Evolutionary conservation across 1,284 basidiomycete genomes (phyloP).

Genomic region (Ganoderma sinense): DNA sequence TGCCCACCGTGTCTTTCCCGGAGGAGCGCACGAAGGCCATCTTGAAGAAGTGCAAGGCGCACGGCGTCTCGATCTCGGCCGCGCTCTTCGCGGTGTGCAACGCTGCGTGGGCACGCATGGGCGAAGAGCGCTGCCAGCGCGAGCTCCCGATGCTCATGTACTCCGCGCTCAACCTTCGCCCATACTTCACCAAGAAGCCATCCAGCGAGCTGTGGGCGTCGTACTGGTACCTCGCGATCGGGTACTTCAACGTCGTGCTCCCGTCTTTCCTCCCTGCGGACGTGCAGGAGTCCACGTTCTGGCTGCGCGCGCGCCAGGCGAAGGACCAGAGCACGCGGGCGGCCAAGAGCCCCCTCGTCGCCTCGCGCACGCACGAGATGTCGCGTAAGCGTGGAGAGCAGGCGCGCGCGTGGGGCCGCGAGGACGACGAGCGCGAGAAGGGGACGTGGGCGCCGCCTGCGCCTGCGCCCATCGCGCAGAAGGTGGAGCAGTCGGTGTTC

Average conservation of each 20-base stretch:
- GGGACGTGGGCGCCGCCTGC: conserved; percentile 52
- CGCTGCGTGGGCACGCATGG: conserved; percentile 70
- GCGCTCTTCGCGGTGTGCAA: conserved; percentile 80
- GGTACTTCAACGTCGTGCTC: conserved; percentile 82
- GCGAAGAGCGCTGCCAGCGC: conserved; percentile 42
- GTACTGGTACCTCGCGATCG: conserved; percentile 81
- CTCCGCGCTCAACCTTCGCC: conserved; percentile 78
- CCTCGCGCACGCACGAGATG: conserved; percentile 68
- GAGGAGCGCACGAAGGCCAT: conserved; percentile 61
- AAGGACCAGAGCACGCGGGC: conserved; percentile 70
- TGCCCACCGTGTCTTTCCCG: conserved; percentile 68
- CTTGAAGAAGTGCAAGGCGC: conserved; percentile 69
- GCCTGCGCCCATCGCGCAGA: conserved; percentile 18
- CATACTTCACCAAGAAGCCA: conserved; percentile 56
- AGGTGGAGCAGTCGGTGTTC: conserved; percentile 31
- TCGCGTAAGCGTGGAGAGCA: conserved; percentile 65
- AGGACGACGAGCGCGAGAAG: conserved; percentile 70
- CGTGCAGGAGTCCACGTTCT: conserved; percentile 58
- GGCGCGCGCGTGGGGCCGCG: conserved; percentile 69
- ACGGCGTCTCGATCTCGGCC: conserved; percentile 78
- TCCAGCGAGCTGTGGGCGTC: conserved; percentile 55
- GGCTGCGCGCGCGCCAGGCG: conserved; percentile 75
- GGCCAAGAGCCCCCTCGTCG: conserved; percentile 67
- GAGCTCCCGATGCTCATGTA: conserved; percentile 81
- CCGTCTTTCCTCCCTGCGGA: conserved; percentile 67